Conservation (phyloP, 805 yeast species). For the Pichia ethanolica region DNA sequence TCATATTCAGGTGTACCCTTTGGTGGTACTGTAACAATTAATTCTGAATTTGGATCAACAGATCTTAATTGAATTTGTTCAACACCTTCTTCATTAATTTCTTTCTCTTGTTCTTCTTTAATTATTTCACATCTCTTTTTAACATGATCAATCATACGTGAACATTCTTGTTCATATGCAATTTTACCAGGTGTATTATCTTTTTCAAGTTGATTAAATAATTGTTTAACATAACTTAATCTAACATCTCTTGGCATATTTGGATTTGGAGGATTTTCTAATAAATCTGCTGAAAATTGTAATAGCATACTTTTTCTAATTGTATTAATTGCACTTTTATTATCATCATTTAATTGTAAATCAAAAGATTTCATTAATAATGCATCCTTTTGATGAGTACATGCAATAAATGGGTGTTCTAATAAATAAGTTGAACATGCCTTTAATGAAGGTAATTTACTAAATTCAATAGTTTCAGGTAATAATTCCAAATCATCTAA, state of each 20-base stretch:
- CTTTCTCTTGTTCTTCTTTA: constrained; percentile 38
- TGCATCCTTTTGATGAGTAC: constrained; percentile 84
- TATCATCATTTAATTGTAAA: constrained; percentile 57
- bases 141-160: constrained; percentile 69
- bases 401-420: constrained; percentile 60
- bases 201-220: constrained; percentile 56
- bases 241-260: constrained; percentile 12
- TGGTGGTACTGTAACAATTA: constrained; percentile 63
- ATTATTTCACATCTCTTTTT: constrained; percentile 65
- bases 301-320: constrained; percentile 74
- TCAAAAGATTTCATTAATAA: constrained; percentile 91
- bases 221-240: constrained; percentile 22
- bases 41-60: constrained; percentile 73
- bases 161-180: constrained; percentile 69
- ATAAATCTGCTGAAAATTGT: constrained; percentile 46
- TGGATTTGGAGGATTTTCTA: constrained; percentile 10
- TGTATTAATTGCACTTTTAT: constrained; percentile 48
- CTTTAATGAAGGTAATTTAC: constrained; percentile 44
- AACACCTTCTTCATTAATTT: constrained; percentile 46
- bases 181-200: constrained; percentile 51
- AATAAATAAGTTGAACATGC: constrained; percentile 46
- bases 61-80: constrained; percentile 84
- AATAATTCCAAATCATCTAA: constrained; percentile 47
- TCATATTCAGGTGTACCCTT: constrained; percentile 46
- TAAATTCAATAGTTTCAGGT: constrained; percentile 60